phyloP scores from a whole-genome alignment of 1,139 yeast genomes.

The Wickerhamiella pararugosa region DNA sequence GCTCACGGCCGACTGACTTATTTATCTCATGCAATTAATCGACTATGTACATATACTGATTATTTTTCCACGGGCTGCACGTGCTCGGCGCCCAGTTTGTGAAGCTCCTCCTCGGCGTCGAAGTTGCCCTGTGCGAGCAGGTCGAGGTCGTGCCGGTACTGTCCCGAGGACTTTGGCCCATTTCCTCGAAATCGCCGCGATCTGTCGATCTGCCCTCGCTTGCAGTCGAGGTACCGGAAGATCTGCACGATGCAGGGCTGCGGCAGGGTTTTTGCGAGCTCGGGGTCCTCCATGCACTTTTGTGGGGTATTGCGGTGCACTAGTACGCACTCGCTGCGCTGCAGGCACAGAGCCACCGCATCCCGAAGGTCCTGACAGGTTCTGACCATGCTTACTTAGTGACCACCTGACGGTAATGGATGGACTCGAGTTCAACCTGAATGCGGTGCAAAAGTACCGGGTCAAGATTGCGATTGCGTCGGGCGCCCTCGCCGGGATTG shows the following conservation, averaged over 20 bases:
- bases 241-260: slow-evolving; percentile 78
- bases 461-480: slow-evolving; percentile 10
- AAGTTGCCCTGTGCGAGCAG: slow-evolving; percentile 68
- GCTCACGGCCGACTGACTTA: background rate
- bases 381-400: slow-evolving; percentile 9
- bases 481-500: slow-evolving; percentile 15
- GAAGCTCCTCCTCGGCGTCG: slow-evolving; percentile 66
- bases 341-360: slow-evolving; percentile 88
- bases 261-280: slow-evolving; percentile 60
- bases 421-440: background rate
- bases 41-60: background rate
- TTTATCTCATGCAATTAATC: background rate
- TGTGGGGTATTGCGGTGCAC: slow-evolving; percentile 81
- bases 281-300: slow-evolving; percentile 72
- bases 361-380: slow-evolving; percentile 89
- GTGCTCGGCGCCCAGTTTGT: slow-evolving; percentile 16
- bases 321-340: slow-evolving; percentile 91
- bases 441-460: slow-evolving; percentile 6
- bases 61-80: slow-evolving; percentile 7
- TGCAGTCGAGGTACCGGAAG: slow-evolving; percentile 78
- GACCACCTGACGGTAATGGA: background rate
- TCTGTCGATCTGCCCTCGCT: slow-evolving; percentile 22
- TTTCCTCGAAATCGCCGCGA: slow-evolving; percentile 84
- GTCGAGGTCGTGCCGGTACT: slow-evolving; percentile 73
- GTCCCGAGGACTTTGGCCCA: slow-evolving; percentile 85